Evolutionary conservation across 2,329 filamentous ascomycete species (phyloP).

Genomic region (Trichoderma sp.): DNA sequence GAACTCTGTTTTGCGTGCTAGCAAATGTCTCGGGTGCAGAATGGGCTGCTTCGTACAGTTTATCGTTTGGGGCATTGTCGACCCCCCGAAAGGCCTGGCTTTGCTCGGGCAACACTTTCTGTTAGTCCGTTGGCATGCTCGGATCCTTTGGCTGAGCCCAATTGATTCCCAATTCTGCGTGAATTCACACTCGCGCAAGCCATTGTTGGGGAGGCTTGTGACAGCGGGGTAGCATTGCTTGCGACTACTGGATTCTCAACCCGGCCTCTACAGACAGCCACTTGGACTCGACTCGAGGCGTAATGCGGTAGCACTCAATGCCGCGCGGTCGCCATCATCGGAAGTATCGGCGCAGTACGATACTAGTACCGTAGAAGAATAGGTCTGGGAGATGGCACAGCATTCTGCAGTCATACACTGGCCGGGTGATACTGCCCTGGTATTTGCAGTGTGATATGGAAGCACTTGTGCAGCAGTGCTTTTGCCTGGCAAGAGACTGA

Average conservation of each 20-base stretch:
- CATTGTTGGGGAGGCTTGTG: background rate
- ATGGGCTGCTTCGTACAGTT: background rate
- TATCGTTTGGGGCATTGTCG: background rate
- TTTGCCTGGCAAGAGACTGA: background rate
- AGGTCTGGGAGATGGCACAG: background rate
- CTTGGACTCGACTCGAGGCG: background rate
- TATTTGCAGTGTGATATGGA: background rate
- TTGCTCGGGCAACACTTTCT: background rate
- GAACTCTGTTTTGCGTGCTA: conserved; percentile 3
- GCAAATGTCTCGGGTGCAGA: background rate
- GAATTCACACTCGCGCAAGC: background rate
- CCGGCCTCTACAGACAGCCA: background rate
- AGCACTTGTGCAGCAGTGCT: background rate
- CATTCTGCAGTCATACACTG: conserved; percentile 1
- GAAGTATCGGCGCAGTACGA: conserved; percentile 4
- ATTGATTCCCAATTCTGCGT: background rate
- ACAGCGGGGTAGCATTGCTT: conserved; percentile 11
- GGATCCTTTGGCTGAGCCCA: background rate
- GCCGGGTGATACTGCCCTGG: background rate
- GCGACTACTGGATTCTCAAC: conserved; percentile 4
- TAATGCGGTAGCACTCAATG: background rate
- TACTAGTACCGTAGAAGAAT: background rate
- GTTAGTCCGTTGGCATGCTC: background rate
- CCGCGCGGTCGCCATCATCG: conserved; percentile 11
- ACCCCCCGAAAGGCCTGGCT: background rate